Evolutionary conservation across 2,329 filamentous ascomycete species (phyloP).

Genomic region (Fonsecaea nubica): DNA sequence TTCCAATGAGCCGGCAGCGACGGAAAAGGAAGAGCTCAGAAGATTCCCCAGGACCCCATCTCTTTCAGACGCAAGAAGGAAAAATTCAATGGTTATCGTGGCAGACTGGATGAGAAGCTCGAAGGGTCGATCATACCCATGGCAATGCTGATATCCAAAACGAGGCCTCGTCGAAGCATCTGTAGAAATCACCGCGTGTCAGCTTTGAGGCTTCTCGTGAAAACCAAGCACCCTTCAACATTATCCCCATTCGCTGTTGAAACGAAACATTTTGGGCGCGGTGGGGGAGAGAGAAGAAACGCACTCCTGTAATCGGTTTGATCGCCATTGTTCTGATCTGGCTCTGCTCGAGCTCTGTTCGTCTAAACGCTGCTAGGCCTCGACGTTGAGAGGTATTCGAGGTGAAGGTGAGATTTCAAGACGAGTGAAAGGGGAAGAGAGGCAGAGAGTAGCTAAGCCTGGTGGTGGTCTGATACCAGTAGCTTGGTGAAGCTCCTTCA

Average conservation of each 20-base stretch:
- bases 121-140: conserved; percentile 59
- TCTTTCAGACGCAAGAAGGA: not conserved
- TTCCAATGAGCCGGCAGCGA: not conserved
- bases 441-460: conserved; percentile 5
- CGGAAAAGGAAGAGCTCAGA: not conserved
- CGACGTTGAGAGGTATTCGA: not conserved
- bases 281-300: conserved; percentile 41
- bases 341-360: conserved; percentile 37
- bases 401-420: not conserved
- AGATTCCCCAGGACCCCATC: not conserved
- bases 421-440: not conserved
- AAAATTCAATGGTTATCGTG: not conserved
- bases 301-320: conserved; percentile 56
- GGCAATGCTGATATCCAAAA: conserved; percentile 71
- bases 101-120: not conserved
- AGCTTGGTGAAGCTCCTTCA: conserved; percentile 28
- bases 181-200: conserved; percentile 42
- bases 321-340: conserved; percentile 49
- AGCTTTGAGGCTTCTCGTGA: conserved; percentile 39
- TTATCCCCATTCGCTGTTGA: not conserved
- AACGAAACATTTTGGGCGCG: not conserved
- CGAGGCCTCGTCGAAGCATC: conserved; percentile 71
- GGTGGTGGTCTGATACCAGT: conserved; percentile 17
- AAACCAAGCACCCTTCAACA: conserved; percentile 31
- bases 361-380: not conserved